Percentiles rank a stretch among this genome's conserved stretches.
These are phyloP conservation scores for Kurtzmaniella natalensis DNA, from an alignment of 1,139 yeast genomes.

Conservation along the genomic window DNA sequence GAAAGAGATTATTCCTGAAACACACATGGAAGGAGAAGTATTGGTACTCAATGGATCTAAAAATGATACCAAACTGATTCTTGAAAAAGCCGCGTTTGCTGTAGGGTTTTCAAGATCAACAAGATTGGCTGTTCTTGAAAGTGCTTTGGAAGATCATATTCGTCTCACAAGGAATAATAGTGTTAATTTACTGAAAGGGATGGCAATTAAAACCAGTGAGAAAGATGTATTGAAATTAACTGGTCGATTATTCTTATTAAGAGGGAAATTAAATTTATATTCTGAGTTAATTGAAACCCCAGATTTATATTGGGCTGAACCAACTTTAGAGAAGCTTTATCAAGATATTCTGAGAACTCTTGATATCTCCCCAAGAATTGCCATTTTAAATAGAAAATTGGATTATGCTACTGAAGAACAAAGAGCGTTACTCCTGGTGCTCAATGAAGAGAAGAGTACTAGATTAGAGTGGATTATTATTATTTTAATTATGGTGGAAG, in stretches of 20 bases:
- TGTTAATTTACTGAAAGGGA: conserved; percentile 62
- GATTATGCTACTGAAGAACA: conserved; percentile 92
- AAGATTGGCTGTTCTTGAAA: conserved; percentile 73
- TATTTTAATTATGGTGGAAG: conserved; percentile 76
- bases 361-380: conserved; percentile 73
- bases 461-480: conserved; percentile 87
- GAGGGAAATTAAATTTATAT: conserved; percentile 80
- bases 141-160: conserved; percentile 64
- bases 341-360: conserved; percentile 63
- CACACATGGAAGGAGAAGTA: conserved; percentile 63
- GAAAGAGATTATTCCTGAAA: conserved; percentile 17
- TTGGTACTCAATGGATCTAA: conserved; percentile 55
- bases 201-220: conserved; percentile 51
- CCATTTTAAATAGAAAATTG: conserved; percentile 74
- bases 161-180: conserved; percentile 60
- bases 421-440: conserved; percentile 66
- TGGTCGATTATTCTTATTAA: conserved; percentile 65
- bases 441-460: conserved; percentile 73
- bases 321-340: conserved; percentile 72
- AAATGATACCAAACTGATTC: conserved; percentile 42
- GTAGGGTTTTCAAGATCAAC: conserved; percentile 86
- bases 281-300: conserved; percentile 93
- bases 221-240: conserved; percentile 64
- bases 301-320: conserved; percentile 90
- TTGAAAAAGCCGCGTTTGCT: conserved; percentile 86